Percentiles rank a stretch among this genome's conserved stretches.
Conservation (phyloP, 1,284 basidiomycete genomes). For the Sanghuangporus weigelae region DNA sequence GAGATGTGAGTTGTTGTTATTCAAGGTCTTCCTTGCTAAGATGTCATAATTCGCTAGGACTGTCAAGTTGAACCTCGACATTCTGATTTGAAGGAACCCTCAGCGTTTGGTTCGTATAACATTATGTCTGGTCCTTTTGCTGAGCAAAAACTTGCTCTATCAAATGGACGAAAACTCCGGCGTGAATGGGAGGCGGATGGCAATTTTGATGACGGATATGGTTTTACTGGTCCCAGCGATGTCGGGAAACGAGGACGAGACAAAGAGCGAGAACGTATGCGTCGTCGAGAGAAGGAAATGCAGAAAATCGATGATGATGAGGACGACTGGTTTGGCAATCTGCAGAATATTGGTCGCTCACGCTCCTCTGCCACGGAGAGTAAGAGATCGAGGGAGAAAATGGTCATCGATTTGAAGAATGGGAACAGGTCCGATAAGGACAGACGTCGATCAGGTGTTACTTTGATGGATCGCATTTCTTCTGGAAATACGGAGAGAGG, state of each 20-base stretch:
- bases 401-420: slow-evolving; percentile 23
- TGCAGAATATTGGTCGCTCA: slow-evolving; percentile 2
- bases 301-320: slow-evolving; percentile 42
- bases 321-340: slow-evolving; percentile 60
- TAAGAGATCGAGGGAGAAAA: slow-evolving; percentile 12
- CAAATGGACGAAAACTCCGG: slow-evolving; percentile 24
- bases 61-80: slow-evolving; percentile 54
- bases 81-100: slow-evolving; percentile 52
- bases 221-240: slow-evolving; percentile 43
- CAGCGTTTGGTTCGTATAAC: slow-evolving; percentile 74
- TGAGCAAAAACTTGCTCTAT: slow-evolving; percentile 32
- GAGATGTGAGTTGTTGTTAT: slow-evolving; percentile 60
- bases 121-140: slow-evolving; percentile 72
- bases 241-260: slow-evolving; percentile 60
- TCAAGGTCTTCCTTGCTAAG: not conserved
- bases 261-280: slow-evolving; percentile 54
- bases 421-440: slow-evolving; percentile 20
- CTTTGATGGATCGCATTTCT: slow-evolving; percentile 1
- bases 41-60: slow-evolving; percentile 44
- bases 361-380: slow-evolving; percentile 11
- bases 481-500: not conserved
- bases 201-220: slow-evolving; percentile 37
- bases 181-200: slow-evolving; percentile 33
- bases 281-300: slow-evolving; percentile 42
- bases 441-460: not conserved